Conservation (phyloP, 257 asterid genomes). For the Solanum chilense region DNA sequence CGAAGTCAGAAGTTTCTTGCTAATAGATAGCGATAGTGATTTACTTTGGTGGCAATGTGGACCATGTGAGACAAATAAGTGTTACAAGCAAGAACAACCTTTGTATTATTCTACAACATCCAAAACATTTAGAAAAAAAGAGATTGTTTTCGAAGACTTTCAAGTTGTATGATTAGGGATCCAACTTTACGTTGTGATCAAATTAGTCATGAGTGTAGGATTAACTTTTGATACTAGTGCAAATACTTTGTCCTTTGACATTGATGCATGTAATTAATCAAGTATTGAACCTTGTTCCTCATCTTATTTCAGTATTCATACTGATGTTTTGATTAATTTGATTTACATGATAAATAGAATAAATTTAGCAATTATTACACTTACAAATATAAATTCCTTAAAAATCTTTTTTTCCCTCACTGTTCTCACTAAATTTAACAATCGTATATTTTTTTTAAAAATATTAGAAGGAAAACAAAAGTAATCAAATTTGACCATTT, state of each 20-base stretch:
- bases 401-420: no score
- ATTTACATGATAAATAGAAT: neutral
- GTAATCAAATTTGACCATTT: no score
- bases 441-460: no score
- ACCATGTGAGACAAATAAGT: neutral
- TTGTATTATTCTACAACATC: neutral
- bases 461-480: no score
- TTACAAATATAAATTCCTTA: no score
- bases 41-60: neutral
- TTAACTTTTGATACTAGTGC: neutral
- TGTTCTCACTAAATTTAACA: no score
- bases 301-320: neutral
- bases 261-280: neutral
- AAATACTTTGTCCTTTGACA: neutral
- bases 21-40: neutral
- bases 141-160: neutral
- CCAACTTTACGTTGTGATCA: neutral
- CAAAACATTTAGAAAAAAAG: neutral
- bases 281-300: neutral
- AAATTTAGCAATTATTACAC: no score
- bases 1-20: neutral
- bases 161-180: neutral
- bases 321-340: neutral
- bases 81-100: neutral
- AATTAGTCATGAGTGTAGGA: neutral